These are phyloP conservation scores for Zangia roseola DNA, from an alignment of 768 basidiomycete genomes.

Conservation along the genomic window DNA sequence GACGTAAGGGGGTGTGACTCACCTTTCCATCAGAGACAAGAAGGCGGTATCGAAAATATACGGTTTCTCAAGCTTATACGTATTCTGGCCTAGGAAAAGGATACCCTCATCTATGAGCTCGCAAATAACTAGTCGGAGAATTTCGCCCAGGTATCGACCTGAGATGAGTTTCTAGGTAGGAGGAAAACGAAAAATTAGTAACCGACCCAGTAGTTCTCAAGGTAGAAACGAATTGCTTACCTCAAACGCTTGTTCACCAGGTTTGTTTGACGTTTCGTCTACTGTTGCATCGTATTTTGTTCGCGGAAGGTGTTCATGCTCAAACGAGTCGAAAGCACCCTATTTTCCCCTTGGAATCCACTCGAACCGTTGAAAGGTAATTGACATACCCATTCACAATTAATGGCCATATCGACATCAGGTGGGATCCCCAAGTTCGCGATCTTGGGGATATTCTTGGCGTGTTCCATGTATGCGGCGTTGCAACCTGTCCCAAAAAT, in stretches of 20 bases:
- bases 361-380: background rate
- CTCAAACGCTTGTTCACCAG: conserved; percentile 92
- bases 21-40: conserved; percentile 96
- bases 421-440: conserved; percentile 65
- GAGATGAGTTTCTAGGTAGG: conserved; percentile 83
- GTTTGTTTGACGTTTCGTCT: conserved; percentile 95
- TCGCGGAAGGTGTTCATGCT: conserved; percentile 90
- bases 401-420: conserved; percentile 83
- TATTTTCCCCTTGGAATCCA: conserved; percentile 26
- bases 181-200: background rate
- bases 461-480: conserved; percentile 95
- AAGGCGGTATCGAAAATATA: conserved; percentile 96
- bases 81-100: conserved; percentile 96
- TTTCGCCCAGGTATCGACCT: conserved; percentile 94
- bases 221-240: conserved; percentile 36
- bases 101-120: conserved; percentile 97
- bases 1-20: conserved; percentile 1
- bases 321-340: conserved; percentile 97
- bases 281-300: conserved; percentile 93
- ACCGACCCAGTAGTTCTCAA: too few species aligned
- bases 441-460: conserved; percentile 84
- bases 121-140: conserved; percentile 89
- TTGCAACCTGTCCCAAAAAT: conserved; percentile 99
- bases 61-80: conserved; percentile 94
- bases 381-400: conserved; percentile 84